phyloP scores from a whole-genome alignment of 1,284 basidiomycete species.

The Neolentinus lepideus region DNA sequence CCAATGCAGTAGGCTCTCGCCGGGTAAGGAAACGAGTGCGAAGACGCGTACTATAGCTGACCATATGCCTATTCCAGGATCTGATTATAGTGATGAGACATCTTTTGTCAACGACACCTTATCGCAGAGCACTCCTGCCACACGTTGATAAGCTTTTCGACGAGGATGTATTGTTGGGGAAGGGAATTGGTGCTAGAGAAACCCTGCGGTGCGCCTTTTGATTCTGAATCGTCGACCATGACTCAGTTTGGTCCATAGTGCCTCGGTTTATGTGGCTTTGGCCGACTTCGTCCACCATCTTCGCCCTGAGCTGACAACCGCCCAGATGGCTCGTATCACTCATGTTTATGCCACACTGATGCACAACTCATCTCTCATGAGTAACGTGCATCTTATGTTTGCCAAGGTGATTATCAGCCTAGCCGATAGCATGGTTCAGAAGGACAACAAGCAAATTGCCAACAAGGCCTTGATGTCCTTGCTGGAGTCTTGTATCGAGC shows the following conservation, averaged over 20 bases:
- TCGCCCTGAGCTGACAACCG: conserved; percentile 73
- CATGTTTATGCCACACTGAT: conserved; percentile 85
- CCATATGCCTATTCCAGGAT: conserved; percentile 51
- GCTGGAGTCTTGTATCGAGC: conserved; percentile 82
- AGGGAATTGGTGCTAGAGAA: conserved; percentile 77
- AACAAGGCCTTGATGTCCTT: conserved; percentile 66
- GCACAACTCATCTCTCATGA: conserved; percentile 83
- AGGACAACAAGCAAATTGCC: conserved; percentile 65
- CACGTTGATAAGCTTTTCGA: conserved; percentile 90
- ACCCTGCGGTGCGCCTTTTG: conserved; percentile 53
- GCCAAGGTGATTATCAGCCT: conserved; percentile 92
- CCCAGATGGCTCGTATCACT: conserved; percentile 78
- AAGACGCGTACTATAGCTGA: conserved; percentile 2
- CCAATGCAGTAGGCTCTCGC: conserved; percentile 76
- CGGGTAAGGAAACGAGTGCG: conserved; percentile 40
- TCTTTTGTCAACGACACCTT: conserved; percentile 69
- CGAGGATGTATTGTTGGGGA: conserved; percentile 88
- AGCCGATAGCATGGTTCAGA: conserved; percentile 76
- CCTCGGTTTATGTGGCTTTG: conserved; percentile 82
- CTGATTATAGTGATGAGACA: conserved; percentile 92
- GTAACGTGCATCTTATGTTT: conserved; percentile 85
- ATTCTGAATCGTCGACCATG: background rate
- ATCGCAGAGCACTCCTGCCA: conserved; percentile 76
- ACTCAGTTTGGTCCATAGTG: conserved; percentile 33
- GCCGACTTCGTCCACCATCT: conserved; percentile 94